Percentiles rank a stretch among this genome's conserved stretches.
Evolutionary conservation across 768 basidiomycete genomes (phyloP).

Genomic region (Tricholoma bakamatsutake): DNA sequence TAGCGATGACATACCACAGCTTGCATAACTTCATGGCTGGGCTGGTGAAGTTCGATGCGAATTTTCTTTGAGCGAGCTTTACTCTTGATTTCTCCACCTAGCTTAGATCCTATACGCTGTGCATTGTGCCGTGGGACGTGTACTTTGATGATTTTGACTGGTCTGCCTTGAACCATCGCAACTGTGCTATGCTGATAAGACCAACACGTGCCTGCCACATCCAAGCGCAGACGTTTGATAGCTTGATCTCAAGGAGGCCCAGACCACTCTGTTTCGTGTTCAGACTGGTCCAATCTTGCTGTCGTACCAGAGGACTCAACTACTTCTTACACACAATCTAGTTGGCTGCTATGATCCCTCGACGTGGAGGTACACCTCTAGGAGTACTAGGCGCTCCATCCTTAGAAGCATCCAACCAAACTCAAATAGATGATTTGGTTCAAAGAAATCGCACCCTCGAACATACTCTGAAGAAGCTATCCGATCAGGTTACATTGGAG

Average conservation of each 20-base stretch:
- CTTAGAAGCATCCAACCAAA: constrained; percentile 54
- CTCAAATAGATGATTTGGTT: constrained; percentile 71
- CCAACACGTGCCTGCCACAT: not conserved
- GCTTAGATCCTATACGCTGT: constrained; percentile 61
- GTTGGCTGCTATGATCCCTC: constrained; percentile 11
- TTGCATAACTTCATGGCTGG: constrained; percentile 56
- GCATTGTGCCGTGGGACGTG: constrained; percentile 73
- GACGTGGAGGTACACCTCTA: constrained; percentile 16
- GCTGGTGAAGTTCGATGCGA: constrained; percentile 55
- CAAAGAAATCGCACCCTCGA: constrained; percentile 62
- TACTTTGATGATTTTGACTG: constrained; percentile 50
- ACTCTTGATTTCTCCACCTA: constrained; percentile 51
- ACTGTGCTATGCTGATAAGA: too few relatives aligned
- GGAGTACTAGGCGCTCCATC: constrained; percentile 31
- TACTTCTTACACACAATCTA: not conserved
- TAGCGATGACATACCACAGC: constrained; percentile 51
- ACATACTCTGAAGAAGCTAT: constrained; percentile 50
- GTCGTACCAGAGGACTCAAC: not conserved
- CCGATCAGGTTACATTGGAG: constrained; percentile 41
- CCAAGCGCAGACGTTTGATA: not conserved
- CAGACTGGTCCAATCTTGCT: not conserved
- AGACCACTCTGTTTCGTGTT: not conserved
- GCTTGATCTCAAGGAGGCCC: not conserved
- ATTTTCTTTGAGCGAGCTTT: constrained; percentile 45
- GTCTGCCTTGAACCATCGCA: constrained; percentile 62